phyloP scores from a whole-genome alignment of 257 asterid species.

The Ophiorrhiza pumila region DNA sequence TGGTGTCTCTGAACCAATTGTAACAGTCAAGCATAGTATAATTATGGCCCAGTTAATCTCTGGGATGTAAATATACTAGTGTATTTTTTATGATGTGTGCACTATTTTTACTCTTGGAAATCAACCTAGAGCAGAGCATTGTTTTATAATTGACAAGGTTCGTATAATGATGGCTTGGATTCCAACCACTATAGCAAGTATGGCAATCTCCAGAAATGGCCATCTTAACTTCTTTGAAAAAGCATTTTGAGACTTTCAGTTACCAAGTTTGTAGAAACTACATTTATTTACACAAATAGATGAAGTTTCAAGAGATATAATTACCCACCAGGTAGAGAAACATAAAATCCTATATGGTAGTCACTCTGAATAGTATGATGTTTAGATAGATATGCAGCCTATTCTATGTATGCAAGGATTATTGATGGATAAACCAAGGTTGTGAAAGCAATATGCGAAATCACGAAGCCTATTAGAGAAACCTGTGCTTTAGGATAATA shows the following conservation, averaged over 20 bases:
- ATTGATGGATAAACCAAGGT: conserved; percentile 66
- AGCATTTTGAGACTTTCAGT: background rate
- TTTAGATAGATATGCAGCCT: conserved; percentile 78
- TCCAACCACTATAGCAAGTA: conserved; percentile 89
- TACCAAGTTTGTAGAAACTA: background rate
- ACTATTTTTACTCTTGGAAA: conserved; percentile 75
- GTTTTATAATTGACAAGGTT: conserved; percentile 82
- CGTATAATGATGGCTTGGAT: conserved; percentile 91
- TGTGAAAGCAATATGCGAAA: conserved; percentile 67
- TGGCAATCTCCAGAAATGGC: conserved; percentile 86
- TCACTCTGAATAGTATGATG: conserved; percentile 43
- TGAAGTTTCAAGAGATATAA: background rate
- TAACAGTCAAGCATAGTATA: conserved; percentile 78
- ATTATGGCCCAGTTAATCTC: conserved; percentile 81
- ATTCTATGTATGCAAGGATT: conserved; percentile 84
- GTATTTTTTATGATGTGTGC: conserved; percentile 74
- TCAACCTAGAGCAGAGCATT: conserved; percentile 85
- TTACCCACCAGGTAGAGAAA: no score
- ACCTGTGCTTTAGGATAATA: background rate
- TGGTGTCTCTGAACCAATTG: conserved; percentile 87
- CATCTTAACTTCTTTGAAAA: conserved; percentile 45
- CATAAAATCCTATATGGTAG: conserved; percentile 66
- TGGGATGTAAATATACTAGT: conserved; percentile 87
- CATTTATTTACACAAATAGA: no score
- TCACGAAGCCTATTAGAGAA: conserved; percentile 21